phyloP scores from a whole-genome alignment of 805 yeast genomes.

The Scheffersomyces coipomensis region DNA sequence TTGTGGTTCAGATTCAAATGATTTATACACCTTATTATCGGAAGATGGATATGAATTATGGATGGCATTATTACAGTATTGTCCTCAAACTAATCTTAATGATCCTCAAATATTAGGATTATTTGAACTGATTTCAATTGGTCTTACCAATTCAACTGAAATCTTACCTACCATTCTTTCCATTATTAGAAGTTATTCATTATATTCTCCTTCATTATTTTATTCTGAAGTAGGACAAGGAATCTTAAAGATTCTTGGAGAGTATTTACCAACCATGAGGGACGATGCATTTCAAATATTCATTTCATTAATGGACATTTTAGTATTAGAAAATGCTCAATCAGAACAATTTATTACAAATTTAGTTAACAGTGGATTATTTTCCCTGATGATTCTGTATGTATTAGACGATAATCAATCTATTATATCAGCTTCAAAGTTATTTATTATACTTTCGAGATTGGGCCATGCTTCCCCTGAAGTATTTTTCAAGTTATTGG shows the following conservation, averaged over 20 bases:
- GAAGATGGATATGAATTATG: conserved; percentile 90
- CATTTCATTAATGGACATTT: conserved; percentile 52
- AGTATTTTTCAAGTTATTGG: conserved; percentile 31
- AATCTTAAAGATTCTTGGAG: conserved; percentile 49
- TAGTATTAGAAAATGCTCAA: conserved; percentile 30
- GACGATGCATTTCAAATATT: conserved; percentile 67
- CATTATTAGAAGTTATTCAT: conserved; percentile 60
- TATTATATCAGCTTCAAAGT: conserved; percentile 36
- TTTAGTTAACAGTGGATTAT: conserved; percentile 44
- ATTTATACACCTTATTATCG: conserved; percentile 51
- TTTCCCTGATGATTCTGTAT: conserved; percentile 40
- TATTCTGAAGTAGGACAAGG: conserved; percentile 32
- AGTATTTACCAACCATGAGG: conserved; percentile 58
- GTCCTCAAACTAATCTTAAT: conserved; percentile 38
- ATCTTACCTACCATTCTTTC: conserved; percentile 63
- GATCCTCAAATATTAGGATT: conserved; percentile 40
- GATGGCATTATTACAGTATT: conserved; percentile 65
- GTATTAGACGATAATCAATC: conserved; percentile 43
- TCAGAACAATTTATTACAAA: conserved; percentile 25
- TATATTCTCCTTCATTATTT: conserved; percentile 45
- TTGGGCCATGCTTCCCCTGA: conserved; percentile 32
- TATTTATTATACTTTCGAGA: conserved; percentile 36
- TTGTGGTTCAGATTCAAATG: conserved; percentile 41
- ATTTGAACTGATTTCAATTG: conserved; percentile 54
- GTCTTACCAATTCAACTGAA: conserved; percentile 71